These are phyloP conservation scores for Naganishia vaughanmartiniae DNA, from an alignment of 768 basidiomycete genomes.

Conservation along the genomic window DNA sequence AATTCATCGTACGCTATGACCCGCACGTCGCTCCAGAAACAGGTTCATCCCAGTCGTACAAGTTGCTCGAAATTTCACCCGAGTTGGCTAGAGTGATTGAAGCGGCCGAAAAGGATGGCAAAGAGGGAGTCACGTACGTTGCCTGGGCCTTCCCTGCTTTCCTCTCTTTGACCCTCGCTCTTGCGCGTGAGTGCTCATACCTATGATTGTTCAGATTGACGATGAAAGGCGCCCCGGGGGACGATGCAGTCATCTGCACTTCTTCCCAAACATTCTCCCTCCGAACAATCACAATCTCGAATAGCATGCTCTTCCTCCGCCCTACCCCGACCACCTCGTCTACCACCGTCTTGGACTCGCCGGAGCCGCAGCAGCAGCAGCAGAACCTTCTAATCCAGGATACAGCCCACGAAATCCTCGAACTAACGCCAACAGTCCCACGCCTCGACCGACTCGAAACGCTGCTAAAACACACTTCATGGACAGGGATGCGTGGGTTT, in stretches of 20 bases:
- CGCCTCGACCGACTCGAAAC: slow-evolving; percentile 65
- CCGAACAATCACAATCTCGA: slow-evolving; percentile 83
- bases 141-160: not conserved
- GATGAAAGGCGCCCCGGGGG: slow-evolving; percentile 75
- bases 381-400: slow-evolving; percentile 66
- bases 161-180: not conserved
- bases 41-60: slow-evolving; percentile 39
- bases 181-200: too few relatives aligned
- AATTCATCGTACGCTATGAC: slow-evolving; percentile 16
- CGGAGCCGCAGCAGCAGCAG: slow-evolving; percentile 27
- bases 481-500: slow-evolving; percentile 58
- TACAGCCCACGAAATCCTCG: slow-evolving; percentile 77
- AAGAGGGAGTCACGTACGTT: slow-evolving; percentile 37
- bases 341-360: not conserved
- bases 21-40: slow-evolving; percentile 7
- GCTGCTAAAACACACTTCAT: slow-evolving; percentile 65
- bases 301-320: slow-evolving; percentile 72
- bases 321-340: not conserved
- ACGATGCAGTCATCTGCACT: slow-evolving; percentile 90
- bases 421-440: slow-evolving; percentile 74
- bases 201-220: slow-evolving; percentile 56
- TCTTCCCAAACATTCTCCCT: slow-evolving; percentile 72
- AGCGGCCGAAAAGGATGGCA: slow-evolving; percentile 22
- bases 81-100: slow-evolving; percentile 50
- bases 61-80: slow-evolving; percentile 48